Base-by-base conservation (phyloP, 805 yeast species). In the Wickerhamiella nectarea region DNA sequence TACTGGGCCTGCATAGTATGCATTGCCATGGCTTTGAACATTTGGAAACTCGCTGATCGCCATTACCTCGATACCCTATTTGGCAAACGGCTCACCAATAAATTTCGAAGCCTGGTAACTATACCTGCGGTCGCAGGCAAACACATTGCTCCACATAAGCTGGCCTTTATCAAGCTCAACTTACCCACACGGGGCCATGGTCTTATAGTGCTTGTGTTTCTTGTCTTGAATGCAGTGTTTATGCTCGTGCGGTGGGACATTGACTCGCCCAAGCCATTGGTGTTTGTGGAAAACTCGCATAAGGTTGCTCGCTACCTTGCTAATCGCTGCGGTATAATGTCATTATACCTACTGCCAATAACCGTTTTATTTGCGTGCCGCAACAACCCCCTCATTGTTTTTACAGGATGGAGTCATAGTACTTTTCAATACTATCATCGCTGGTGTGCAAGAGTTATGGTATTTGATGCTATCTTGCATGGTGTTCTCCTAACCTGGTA, bases 401-500 rank as follows among this genome's bases (percentile, higher is more conserved):
- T 78, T 4, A 71, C 86, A 1, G 84, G 87, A 3, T 68, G 81
- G 66, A 58, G 75, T 0, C 77, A 72, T 51, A 61, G 76, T 9
- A 68, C 79, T 1, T 80, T 82, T 61, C 66, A 74, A 51, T 62
- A 66, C 18, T 72, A 71, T 54, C 94, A 84, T 61, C 47, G 58
- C 7, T 76, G 80, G 69, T 51, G 72, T 10, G 70, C 76, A 1
- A 63, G 83, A 47, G 56, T 67, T n/a, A 56, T 66, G 36, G 56
- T 61, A 8, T 44, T 68, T 1, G 60, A 67, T 19, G 56, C 74
- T 20, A 52, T 76, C 2, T 53, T 73, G 3, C 83, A 77, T 48
- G 63, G 59, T 0, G 54, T 52, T 10, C 52, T 57, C 21, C 49
- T 59, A 25, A 53, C 58, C n/a, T 50, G 56, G 53, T 48, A 54